Evolutionary conservation across 805 yeast species (phyloP).

Genomic region (Suhomyces pyralidae): DNA sequence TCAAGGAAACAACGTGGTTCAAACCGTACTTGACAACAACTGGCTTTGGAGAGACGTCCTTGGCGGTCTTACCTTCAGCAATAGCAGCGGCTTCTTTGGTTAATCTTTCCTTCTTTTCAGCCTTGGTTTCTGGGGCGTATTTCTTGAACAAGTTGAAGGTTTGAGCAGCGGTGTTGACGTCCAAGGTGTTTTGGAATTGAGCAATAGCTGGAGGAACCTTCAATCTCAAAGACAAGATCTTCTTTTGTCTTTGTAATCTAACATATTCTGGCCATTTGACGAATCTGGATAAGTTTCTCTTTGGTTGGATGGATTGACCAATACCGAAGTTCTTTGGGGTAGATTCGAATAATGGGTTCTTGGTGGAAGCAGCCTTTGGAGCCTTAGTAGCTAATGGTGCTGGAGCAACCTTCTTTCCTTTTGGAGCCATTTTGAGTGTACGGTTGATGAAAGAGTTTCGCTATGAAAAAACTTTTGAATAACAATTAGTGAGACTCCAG

Average conservation of each 20-base stretch:
- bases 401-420: slow-evolving; percentile 88
- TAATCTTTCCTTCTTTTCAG: slow-evolving; percentile 98
- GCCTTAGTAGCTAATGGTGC: slow-evolving; percentile 90
- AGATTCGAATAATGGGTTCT: slow-evolving; percentile 87
- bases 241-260: slow-evolving; percentile 98
- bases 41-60: slow-evolving; percentile 96
- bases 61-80: slow-evolving; percentile 96
- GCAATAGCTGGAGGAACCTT: slow-evolving; percentile 99
- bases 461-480: not conserved
- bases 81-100: slow-evolving; percentile 98
- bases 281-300: slow-evolving; percentile 93
- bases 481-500: not conserved
- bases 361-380: slow-evolving; percentile 31
- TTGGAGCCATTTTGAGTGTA: slow-evolving; percentile 35
- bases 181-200: slow-evolving; percentile 93
- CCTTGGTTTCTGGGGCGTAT: slow-evolving; percentile 97
- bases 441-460: slow-evolving; percentile 7
- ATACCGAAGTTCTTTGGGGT: slow-evolving; percentile 93
- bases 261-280: slow-evolving; percentile 99
- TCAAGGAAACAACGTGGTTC: slow-evolving; percentile 95
- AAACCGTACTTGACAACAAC: slow-evolving; percentile 96
- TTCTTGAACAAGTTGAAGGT: slow-evolving; percentile 96
- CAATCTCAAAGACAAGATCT: slow-evolving; percentile 90
- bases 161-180: slow-evolving; percentile 98
- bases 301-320: slow-evolving; percentile 95